Conservation (phyloP, 1,139 yeast species). For the Lodderomyces margitis region DNA sequence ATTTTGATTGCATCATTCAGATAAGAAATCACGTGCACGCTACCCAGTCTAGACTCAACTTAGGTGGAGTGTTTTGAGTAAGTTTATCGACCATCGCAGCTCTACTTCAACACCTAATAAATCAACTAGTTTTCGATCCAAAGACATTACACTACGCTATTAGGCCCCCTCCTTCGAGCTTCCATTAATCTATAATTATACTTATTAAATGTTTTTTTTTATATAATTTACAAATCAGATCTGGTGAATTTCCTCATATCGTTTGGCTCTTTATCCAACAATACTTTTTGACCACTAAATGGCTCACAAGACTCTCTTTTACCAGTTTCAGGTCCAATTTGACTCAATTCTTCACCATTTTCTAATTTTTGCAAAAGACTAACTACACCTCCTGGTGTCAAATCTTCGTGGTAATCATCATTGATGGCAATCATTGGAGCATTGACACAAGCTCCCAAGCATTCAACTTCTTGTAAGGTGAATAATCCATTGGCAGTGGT, state of each 20-base stretch:
- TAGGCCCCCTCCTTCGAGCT: no score
- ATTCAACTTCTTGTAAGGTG: constrained; percentile 86
- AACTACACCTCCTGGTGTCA: constrained; percentile 66
- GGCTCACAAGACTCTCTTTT: constrained; percentile 80
- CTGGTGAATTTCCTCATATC: constrained; percentile 57
- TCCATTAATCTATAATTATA: not conserved
- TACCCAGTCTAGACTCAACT: no score
- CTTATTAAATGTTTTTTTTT: not conserved
- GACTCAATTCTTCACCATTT: constrained; percentile 56
- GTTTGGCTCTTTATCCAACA: constrained; percentile 59
- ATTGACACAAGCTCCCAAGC: constrained; percentile 90
- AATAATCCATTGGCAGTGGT: constrained; percentile 75
- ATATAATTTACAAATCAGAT: constrained; percentile 26
- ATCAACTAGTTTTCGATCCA: no score
- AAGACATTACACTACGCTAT: no score
- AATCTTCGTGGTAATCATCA: constrained; percentile 82
- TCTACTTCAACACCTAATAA: not conserved
- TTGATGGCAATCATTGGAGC: constrained; percentile 87
- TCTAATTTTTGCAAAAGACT: constrained; percentile 63
- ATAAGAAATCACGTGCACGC: not conserved
- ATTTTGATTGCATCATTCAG: constrained; percentile 4
- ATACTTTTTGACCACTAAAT: constrained; percentile 63
- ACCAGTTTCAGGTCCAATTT: constrained; percentile 62
- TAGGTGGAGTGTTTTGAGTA: no score
- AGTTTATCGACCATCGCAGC: not conserved